Percentiles rank a stretch among this genome's conserved stretches.
phyloP scores from a whole-genome alignment of 495 filamentous ascomycete species.

The Apodospora peruviana region DNA sequence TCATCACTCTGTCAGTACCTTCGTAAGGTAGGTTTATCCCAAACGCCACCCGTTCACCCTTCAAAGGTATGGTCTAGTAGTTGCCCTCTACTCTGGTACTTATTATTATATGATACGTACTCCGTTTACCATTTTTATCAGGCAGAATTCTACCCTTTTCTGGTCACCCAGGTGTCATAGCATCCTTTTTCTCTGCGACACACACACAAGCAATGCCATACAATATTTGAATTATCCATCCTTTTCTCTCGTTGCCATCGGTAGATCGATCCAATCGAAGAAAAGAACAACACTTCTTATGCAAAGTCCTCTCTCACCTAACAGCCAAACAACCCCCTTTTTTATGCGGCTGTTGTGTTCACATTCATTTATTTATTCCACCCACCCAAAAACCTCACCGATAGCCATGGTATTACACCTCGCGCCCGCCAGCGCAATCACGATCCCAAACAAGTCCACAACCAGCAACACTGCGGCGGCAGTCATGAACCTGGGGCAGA shows the following conservation, averaged over 20 bases:
- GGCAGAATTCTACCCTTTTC: no score
- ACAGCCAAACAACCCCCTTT: no score
- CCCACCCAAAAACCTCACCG: slow-evolving; percentile 84
- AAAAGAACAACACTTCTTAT: background rate
- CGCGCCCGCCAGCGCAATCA: slow-evolving; percentile 64
- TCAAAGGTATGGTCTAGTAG: no score
- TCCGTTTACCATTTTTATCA: background rate
- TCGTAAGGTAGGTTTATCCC: no score
- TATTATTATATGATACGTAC: background rate
- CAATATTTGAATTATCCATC: background rate
- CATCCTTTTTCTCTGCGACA: no score
- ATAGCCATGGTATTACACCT: slow-evolving; percentile 71
- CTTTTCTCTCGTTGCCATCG: background rate
- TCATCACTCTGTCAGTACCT: no score
- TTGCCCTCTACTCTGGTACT: no score
- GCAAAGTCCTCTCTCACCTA: no score
- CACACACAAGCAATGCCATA: background rate
- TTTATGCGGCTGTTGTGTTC: no score
- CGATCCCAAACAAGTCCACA: slow-evolving; percentile 67
- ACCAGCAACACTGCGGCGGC: slow-evolving; percentile 66
- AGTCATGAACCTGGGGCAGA: slow-evolving; percentile 84
- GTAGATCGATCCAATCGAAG: background rate
- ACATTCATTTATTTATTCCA: slow-evolving; percentile 33
- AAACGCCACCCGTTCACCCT: no score
- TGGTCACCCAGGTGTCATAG: no score